Base-by-base conservation (phyloP, 176 grass and related monocot species). In the Phoenix roebelenii region DNA sequence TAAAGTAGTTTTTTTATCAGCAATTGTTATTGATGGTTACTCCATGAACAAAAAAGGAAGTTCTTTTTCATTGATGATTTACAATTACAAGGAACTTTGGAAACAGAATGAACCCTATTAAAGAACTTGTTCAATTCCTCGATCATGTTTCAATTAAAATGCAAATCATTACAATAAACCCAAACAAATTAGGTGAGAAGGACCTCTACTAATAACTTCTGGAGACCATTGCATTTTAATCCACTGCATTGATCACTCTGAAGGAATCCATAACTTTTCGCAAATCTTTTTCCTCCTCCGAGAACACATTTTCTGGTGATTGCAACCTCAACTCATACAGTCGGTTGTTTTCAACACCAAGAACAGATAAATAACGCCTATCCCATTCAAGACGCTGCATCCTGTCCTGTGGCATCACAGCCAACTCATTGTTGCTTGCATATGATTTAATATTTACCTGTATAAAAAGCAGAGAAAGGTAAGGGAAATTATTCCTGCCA, bases 361-460 rank as follows among this genome's bases (percentile, higher is more conserved):
- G 82, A 55, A 98, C 84, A 0, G 93, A 92, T 15, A 85, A 71
- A 74, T 89, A 98, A 14, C 75, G 81, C 23, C 93, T 72, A 71
- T 98, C 80, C 93, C 93, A 98, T 68, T 92, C 93, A 54, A 85
- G 82, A 26, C 66, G 76, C 35, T 92, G 94, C 69, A 89, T 62
- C 29, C 88, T 82, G 69, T 98, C 87, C 66, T 76, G 59, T 1
- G 88, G 93, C 93, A 98, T 98, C 29, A 98, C 88, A 1, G 88
- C 93, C 59, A 98, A 81, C 73, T 98, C 88, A 18, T 92, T 98
- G 63, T 71, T 85, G 76, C 88, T 98, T 18, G 88, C 93, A 23
- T 85, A 98, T 7, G 94, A 98, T 63, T 92, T 98, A 55, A 92
- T 98, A 74, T 93, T 98, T 22, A 85, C 94, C 94, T 98, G 59